Percentiles rank a stretch among this genome's conserved stretches.
These are phyloP conservation scores for Magnolia sinica DNA, from an alignment of 164 flowering plant species.

Conservation along the genomic window DNA sequence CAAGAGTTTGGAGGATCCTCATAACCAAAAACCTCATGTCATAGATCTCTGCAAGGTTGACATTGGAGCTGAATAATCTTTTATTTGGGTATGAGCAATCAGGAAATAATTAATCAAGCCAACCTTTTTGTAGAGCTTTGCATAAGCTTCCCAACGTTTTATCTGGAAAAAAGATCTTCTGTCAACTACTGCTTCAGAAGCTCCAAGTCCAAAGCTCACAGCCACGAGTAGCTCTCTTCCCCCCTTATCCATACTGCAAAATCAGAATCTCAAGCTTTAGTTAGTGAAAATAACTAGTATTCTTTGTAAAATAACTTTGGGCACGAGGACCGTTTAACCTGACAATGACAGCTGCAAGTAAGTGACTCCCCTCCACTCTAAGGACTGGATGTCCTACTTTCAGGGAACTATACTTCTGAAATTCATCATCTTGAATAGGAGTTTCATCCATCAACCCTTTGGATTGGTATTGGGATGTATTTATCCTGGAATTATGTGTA, in stretches of 20 bases:
- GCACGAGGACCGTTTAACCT: slow-evolving; percentile 35
- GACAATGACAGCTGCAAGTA: slow-evolving; percentile 85
- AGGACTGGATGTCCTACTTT: slow-evolving; percentile 90
- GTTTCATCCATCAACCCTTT: slow-evolving; percentile 37
- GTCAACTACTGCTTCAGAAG: slow-evolving; percentile 93
- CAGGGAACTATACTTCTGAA: slow-evolving; percentile 47
- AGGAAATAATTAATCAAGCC: not conserved
- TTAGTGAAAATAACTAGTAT: not conserved
- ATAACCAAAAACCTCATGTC: not conserved
- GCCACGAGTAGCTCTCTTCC: slow-evolving; percentile 92
- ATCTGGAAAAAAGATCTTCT: slow-evolving; percentile 70
- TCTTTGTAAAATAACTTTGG: not conserved
- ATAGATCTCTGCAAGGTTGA: not conserved
- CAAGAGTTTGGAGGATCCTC: not conserved
- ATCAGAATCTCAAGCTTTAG: slow-evolving; percentile 10
- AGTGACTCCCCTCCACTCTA: slow-evolving; percentile 84
- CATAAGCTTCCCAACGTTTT: slow-evolving; percentile 91
- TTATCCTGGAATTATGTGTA: slow-evolving; percentile 31
- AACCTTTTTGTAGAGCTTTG: slow-evolving; percentile 84
- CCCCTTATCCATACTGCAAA: slow-evolving; percentile 73
- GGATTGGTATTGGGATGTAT: slow-evolving; percentile 35
- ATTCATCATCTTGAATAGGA: slow-evolving; percentile 34
- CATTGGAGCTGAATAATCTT: not conserved
- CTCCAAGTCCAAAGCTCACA: slow-evolving; percentile 79
- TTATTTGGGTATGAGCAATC: not conserved